Evolutionary conservation across 768 basidiomycete species (phyloP).

Genomic region (Chalciporus sphaerocephalus): DNA sequence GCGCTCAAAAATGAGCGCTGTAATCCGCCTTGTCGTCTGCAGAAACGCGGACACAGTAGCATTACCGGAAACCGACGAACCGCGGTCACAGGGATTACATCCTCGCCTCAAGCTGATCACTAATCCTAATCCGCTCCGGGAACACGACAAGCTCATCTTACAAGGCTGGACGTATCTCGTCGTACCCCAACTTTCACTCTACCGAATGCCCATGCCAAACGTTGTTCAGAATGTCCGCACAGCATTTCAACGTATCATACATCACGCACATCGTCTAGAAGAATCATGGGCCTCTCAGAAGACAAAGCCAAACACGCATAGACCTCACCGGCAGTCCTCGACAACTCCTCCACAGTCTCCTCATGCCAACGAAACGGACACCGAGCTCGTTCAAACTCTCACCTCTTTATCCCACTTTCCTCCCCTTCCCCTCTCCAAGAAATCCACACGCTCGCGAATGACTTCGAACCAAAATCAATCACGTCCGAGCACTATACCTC

Average conservation of each 20-base stretch:
- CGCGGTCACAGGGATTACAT: not conserved
- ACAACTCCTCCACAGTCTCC: not conserved
- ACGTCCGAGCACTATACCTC: too few relatives aligned
- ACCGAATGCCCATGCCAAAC: slow-evolving; percentile 22
- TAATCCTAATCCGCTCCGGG: not conserved
- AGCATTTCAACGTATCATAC: slow-evolving; percentile 14
- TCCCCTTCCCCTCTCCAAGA: too few relatives aligned
- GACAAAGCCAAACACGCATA: not conserved
- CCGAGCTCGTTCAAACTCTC: not conserved
- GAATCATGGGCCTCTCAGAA: not conserved
- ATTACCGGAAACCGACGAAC: not conserved
- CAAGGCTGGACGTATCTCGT: slow-evolving; percentile 30
- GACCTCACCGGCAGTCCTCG: not conserved
- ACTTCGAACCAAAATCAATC: too few relatives aligned
- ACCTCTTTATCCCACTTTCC: not conserved
- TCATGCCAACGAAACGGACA: not conserved
- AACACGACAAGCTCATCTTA: slow-evolving; percentile 3
- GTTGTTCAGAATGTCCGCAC: slow-evolving; percentile 22
- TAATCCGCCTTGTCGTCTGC: slow-evolving; percentile 17
- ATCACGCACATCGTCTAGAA: not conserved
- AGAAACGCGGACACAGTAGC: slow-evolving; percentile 11
- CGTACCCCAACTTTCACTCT: slow-evolving; percentile 21
- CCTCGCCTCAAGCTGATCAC: slow-evolving; percentile 6
- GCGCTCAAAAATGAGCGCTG: slow-evolving; percentile 19
- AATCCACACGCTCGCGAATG: too few relatives aligned